Base-by-base conservation (phyloP, 2,329 filamentous ascomycete genomes). In the Talaromyces sp. region DNA sequence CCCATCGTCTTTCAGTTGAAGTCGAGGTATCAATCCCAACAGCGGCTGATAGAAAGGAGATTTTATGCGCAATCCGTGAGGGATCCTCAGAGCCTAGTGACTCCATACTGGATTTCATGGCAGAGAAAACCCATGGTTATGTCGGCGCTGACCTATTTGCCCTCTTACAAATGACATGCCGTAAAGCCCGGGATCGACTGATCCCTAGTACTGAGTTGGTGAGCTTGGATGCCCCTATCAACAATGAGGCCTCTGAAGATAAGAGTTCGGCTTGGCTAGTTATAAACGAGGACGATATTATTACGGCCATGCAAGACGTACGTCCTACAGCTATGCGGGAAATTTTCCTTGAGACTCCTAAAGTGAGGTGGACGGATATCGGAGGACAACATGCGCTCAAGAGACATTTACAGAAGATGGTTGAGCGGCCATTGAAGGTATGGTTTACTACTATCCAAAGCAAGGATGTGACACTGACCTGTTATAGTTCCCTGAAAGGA, bases 261-360 rank as follows among this genome's bases (percentile, higher is more conserved):
- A 51, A 65, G n/a, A 63, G 67, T 19, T 58, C 72, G 68, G 29
- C 67, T 68, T 54, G 69, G 22, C 64, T 80, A 34, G 64, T 70
- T 25, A 78, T 80, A 43, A 68, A 69, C 29, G 77, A 79, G 58
- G 54, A 67, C 5, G 79, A 80, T 65, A 70, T 80, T 56, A 36
- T 75, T 38, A 70, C 72, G 45, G 91, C 92, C 0, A 82, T 94
- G 40, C 83, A 85, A 43, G 80, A 86, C 64, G 88, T 93, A n/a
- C 85, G 87, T 11, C 92, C 94, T 1, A 93, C 90, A 1, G 91
- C 92, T 3, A 94, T 98, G 86, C 89, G 92, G 69, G 93, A 96
- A 73, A 88, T 97, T 64, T 92, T 95, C 74, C 83, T 97, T 56
- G 91, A 96, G 73, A 93, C 92, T 8, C 93, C 93, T 0, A 93